phyloP scores from a whole-genome alignment of 106 monocot genomes.

The Cymbidium sinense region DNA sequence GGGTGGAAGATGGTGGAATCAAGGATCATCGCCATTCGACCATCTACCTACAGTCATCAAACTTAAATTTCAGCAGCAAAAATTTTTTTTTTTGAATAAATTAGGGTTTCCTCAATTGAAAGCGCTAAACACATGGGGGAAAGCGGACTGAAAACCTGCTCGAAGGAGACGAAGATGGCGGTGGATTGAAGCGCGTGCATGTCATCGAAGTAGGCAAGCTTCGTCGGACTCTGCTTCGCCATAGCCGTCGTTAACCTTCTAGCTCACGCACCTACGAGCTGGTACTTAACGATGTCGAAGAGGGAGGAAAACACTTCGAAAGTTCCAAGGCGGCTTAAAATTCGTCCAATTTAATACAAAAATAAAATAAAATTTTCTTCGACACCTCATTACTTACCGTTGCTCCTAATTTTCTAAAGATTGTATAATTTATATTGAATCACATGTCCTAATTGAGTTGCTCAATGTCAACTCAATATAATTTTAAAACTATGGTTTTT shows the following conservation, averaged over 20 bases:
- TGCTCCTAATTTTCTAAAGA: too few species aligned
- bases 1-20: constrained; percentile 81
- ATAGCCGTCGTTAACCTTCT: background rate
- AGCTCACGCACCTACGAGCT: background rate
- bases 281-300: background rate
- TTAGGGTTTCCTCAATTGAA: background rate
- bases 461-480: too few species aligned
- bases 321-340: too few species aligned
- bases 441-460: too few species aligned
- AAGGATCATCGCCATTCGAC: constrained; percentile 41
- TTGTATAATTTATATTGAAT: too few species aligned
- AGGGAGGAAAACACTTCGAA: too few species aligned
- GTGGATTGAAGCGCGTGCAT: constrained; percentile 37
- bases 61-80: background rate
- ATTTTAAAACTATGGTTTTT: too few species aligned
- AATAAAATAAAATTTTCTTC: too few species aligned
- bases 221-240: constrained; percentile 19
- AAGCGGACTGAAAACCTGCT: constrained; percentile 27
- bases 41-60: constrained; percentile 34
- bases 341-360: too few species aligned
- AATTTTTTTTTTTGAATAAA: background rate
- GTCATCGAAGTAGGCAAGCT: constrained; percentile 58
- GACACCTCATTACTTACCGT: too few species aligned
- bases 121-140: background rate
- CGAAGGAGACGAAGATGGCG: constrained; percentile 35